Evolutionary conservation across 2,329 filamentous ascomycete genomes (phyloP), one percentile per base, ranked within the genome.

Genomic region (Fusarium aywerte): DNA sequence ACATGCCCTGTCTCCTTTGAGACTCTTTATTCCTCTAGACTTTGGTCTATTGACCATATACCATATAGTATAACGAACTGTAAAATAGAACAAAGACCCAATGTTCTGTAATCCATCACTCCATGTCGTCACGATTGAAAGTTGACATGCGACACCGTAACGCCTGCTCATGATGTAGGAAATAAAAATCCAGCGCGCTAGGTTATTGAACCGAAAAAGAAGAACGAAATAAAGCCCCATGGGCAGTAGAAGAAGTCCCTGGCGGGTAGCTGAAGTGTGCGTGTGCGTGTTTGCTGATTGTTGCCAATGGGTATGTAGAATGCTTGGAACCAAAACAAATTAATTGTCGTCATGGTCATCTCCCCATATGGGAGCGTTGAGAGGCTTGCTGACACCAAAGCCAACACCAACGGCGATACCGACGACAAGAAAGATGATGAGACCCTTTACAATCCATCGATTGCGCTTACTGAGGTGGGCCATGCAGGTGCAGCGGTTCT

Each of bases 361-460:
- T 73, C 81, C 76, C 86, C 86, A 89, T 67, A 89, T 85, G 16
- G 82, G 81, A n/a, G 86, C 86, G 13, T 84, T 83, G 2, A 89
- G 79, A 4, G 85, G 82, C 75, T 86, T 89, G 80, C 85, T 88
- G 68, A 89, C 80, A 47, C 87, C 87, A 43, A 89, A 80, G 21
- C 87, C 87, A 21, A 89, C 77, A 40, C 80, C 84, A 11, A 88
- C 81, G 15, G 83, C 85, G 49, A 84, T 74, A 48, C 85, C 85
- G 7, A 88, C 73, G 20, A 88, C 79, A 25, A 88, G 73, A 6
- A 87, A 65, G 4, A 80, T 80, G 45, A 88, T 82, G 40, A 83
- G 67, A 13, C 61, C 61, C 32, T 59, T 64, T 45, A 59, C 59
- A n/a, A 89, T 76, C 77, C 88, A 88, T 35, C 82, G 81, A 66